Conservation (phyloP, 2,329 filamentous ascomycete genomes). For the Penicillium griseofulvum region DNA sequence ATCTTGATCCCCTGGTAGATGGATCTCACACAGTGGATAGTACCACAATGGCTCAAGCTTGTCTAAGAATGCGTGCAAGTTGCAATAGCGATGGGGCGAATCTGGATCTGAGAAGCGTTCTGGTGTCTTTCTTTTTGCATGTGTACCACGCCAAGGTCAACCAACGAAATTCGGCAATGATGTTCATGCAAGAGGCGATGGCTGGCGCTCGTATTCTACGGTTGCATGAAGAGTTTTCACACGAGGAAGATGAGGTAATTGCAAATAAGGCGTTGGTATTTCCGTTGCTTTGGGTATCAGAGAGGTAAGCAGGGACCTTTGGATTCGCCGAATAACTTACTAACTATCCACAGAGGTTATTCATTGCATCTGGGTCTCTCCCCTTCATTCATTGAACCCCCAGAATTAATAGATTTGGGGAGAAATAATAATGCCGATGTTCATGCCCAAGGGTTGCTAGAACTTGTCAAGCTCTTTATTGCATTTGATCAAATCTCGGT, state of each 20-base stretch:
- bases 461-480: slow-evolving; percentile 26
- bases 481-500: slow-evolving; percentile 24
- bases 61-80: slow-evolving; percentile 22
- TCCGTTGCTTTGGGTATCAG: slow-evolving; percentile 30
- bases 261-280: slow-evolving; percentile 28
- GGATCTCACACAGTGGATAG: slow-evolving; percentile 15
- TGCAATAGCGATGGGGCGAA: slow-evolving; percentile 14
- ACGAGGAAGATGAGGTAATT: slow-evolving; percentile 15
- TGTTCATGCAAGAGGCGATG: slow-evolving; percentile 32
- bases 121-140: slow-evolving; percentile 33
- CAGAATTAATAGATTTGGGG: slow-evolving; percentile 7
- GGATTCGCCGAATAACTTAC: neutral
- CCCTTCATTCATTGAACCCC: slow-evolving; percentile 23
- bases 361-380: slow-evolving; percentile 30
- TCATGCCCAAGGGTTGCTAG: slow-evolving; percentile 26
- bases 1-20: slow-evolving; percentile 21
- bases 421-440: slow-evolving; percentile 7
- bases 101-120: slow-evolving; percentile 20
- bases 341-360: slow-evolving; percentile 24
- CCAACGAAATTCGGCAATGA: slow-evolving; percentile 28
- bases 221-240: slow-evolving; percentile 14
- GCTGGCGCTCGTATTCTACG: slow-evolving; percentile 21
- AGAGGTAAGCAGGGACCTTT: slow-evolving; percentile 19
- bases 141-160: slow-evolving; percentile 34
- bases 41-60: slow-evolving; percentile 19